These are phyloP conservation scores for Globomyces pollinis-pini DNA, from an alignment of 192 early-diverging fungal species.

Conservation along the genomic window DNA sequence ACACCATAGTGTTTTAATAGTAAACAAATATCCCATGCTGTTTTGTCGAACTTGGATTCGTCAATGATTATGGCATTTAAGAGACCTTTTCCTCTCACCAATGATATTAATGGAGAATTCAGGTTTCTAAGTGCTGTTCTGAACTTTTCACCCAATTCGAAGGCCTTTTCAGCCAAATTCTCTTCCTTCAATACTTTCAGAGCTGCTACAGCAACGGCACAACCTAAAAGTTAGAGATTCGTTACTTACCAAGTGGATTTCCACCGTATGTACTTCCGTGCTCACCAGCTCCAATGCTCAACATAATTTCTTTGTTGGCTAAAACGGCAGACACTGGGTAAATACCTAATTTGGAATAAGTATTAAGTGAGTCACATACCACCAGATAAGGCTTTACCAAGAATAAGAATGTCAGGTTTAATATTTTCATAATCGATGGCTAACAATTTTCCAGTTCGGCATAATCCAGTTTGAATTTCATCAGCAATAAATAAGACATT, in stretches of 20 bases:
- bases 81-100: slow-evolving; percentile 84
- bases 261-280: slow-evolving; percentile 98
- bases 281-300: slow-evolving; percentile 56
- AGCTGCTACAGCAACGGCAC: slow-evolving; percentile 89
- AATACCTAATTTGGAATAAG: no score
- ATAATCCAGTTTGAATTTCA: slow-evolving; percentile 97
- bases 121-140: slow-evolving; percentile 66
- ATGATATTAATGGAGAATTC: slow-evolving; percentile 63
- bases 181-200: slow-evolving; percentile 94
- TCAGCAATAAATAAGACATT: slow-evolving; percentile 97
- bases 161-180: slow-evolving; percentile 71
- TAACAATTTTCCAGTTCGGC: slow-evolving; percentile 88
- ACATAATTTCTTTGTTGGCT: slow-evolving; percentile 57
- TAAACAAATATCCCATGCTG: slow-evolving; percentile 97
- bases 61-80: slow-evolving; percentile 96
- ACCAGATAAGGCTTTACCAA: slow-evolving; percentile 97
- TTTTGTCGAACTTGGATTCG: slow-evolving; percentile 65
- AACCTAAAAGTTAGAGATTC: no score
- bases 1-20: slow-evolving; percentile 86
- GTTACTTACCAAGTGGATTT: slow-evolving; percentile 91
- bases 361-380: no score
- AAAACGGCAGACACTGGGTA: slow-evolving; percentile 97
- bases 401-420: slow-evolving; percentile 86
- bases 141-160: slow-evolving; percentile 77
- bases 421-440: slow-evolving; percentile 90